Percentiles rank a stretch among this genome's conserved stretches.
Conservation (phyloP, 2,329 filamentous ascomycete species). For the Aureobasidium sp. region DNA sequence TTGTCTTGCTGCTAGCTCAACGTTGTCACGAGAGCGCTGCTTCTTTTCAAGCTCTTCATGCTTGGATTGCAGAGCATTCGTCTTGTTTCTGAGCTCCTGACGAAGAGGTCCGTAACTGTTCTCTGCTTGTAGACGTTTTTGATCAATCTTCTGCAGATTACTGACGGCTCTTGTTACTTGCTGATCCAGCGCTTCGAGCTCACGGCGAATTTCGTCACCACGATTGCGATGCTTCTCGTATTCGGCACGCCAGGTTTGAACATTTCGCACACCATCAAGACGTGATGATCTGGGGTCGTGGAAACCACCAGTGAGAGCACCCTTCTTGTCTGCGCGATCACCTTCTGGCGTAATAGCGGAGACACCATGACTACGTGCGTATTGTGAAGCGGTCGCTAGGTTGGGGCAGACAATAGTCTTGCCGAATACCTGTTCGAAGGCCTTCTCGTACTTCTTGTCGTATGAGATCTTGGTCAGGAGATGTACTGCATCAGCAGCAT, state of each 20-base stretch:
- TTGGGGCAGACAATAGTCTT: slow-evolving; percentile 92
- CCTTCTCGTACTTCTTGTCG: slow-evolving; percentile 68
- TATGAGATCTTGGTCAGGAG: slow-evolving; percentile 80
- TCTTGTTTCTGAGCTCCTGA: slow-evolving; percentile 68
- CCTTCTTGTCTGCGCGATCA: slow-evolving; percentile 89
- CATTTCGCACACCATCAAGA: slow-evolving; percentile 71
- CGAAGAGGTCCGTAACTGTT: slow-evolving; percentile 74
- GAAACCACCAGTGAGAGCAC: slow-evolving; percentile 90
- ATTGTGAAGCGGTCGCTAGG: slow-evolving; percentile 78
- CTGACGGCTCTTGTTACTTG: slow-evolving; percentile 82
- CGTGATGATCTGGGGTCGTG: slow-evolving; percentile 81
- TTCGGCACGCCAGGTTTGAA: slow-evolving; percentile 67
- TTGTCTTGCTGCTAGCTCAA: slow-evolving; percentile 52
- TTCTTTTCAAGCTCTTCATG: slow-evolving; percentile 68
- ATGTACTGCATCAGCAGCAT: slow-evolving; percentile 79
- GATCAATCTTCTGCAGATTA: slow-evolving; percentile 74
- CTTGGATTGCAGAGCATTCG: slow-evolving; percentile 65
- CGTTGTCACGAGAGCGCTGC: slow-evolving; percentile 54
- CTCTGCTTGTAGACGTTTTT: slow-evolving; percentile 69
- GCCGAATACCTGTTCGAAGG: slow-evolving; percentile 91
- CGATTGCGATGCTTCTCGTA: slow-evolving; percentile 61
- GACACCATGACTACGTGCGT: slow-evolving; percentile 83
- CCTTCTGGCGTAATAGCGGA: slow-evolving; percentile 92
- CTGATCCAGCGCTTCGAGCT: slow-evolving; percentile 76
- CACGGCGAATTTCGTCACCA: slow-evolving; percentile 57